Evolutionary conservation across 2,329 filamentous ascomycete genomes (phyloP), one percentile per base, ranked within the genome.

Genomic region (Trichoderma oligosporum): DNA sequence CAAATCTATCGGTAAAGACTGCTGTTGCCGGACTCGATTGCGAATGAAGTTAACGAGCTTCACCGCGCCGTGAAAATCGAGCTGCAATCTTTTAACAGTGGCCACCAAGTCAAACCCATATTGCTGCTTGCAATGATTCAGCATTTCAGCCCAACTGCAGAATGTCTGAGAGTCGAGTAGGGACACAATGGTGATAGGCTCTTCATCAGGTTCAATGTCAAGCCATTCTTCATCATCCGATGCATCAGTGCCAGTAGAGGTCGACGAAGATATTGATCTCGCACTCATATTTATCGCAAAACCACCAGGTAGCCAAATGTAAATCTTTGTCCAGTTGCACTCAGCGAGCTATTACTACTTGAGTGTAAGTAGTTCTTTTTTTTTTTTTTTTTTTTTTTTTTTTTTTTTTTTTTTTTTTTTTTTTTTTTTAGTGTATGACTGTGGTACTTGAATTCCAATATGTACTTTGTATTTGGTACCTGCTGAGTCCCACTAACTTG

Each of bases 41-140:
- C 82, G 79, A 54, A 84, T 77, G 65, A 84, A 91, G 69, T 92
- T 92, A 68, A 91, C 83, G 31, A 92, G 76, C 71, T 86, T 91
- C 65, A 92, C 83, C 59, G 80, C 82, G 25, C 84, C 87, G 59
- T 90, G 80, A 64, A 91, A 91, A 66, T 92, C 88, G 42, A 91
- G 77, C 20, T 75, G 78, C 67, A 83, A 70, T 20, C 72, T 74
- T 58, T 82, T 81, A 57, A 84, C 77, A 31, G 83, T 74, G 53
- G 77, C 80, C 53, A 84, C 68, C 59, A 92, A 82, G 70, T 91
- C 87, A 65, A 92, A 88, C 25, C 73, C 72, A 66, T 86, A 77
- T 63, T 82, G 82, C 48, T 85, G 78, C 66, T 82, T 86, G 79
- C 84, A 88, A 68, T 90, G 78, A 33, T 78, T 74, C 44, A 92